phyloP scores from a whole-genome alignment of 192 early-diverging fungal genomes.

The Mycoemilia scoparia region DNA sequence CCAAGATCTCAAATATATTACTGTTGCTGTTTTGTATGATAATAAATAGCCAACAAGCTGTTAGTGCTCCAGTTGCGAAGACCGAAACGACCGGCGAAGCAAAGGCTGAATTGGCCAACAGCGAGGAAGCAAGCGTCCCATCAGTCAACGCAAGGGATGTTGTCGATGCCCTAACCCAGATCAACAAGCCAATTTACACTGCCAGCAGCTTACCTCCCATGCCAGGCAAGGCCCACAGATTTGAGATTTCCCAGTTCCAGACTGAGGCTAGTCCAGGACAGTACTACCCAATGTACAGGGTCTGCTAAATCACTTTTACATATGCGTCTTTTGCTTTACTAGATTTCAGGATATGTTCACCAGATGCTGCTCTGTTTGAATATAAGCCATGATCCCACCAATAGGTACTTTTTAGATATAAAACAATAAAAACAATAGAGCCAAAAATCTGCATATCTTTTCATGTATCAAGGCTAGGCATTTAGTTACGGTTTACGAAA shows the following conservation, averaged over 20 bases:
- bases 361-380: no score
- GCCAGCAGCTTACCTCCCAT: constrained; percentile 34
- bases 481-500: constrained; percentile 1
- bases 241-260: constrained; percentile 30
- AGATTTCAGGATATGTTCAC: no score
- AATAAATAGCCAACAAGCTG: no score
- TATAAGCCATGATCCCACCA: no score
- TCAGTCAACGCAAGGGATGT: constrained; percentile 15
- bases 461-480: constrained; percentile 1
- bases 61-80: constrained; percentile 3
- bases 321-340: background rate
- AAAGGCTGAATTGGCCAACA: constrained; percentile 1
- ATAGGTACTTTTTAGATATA: no score
- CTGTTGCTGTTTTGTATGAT: no score
- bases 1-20: no score
- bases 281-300: constrained; percentile 29
- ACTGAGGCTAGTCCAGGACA: constrained; percentile 18
- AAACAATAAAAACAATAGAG: no score
- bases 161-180: constrained; percentile 29
- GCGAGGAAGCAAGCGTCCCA: constrained; percentile 2
- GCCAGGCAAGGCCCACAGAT: constrained; percentile 24
- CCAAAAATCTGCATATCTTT: no score
- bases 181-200: constrained; percentile 31
- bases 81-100: constrained; percentile 4
- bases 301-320: constrained; percentile 7